Base-by-base conservation (phyloP, 2,329 filamentous ascomycete genomes). In the Colletotrichum kahawae region DNA sequence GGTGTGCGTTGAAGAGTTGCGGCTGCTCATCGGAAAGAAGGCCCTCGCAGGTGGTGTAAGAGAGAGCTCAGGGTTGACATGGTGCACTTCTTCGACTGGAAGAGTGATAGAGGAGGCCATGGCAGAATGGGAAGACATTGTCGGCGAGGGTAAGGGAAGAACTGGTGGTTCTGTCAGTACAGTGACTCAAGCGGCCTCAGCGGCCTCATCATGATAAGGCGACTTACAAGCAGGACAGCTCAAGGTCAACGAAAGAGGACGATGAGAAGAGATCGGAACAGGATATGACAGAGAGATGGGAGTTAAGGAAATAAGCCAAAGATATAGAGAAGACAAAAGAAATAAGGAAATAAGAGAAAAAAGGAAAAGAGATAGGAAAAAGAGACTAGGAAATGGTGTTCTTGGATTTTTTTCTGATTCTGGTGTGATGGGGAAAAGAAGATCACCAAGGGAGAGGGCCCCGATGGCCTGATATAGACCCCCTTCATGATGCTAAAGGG, bases 1-100 rank as follows among this genome's bases (percentile, higher is more conserved):
- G 4, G 72, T 75, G 21, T 43, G 54, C 4, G 72, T 72, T 14
- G 72, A 75, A 16, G 68, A 74, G 24, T 74, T 74, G 21, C 27
- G n/a, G 24, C 36, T 69, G 67, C 29, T 75, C 31, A 14, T 12
- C 10, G 64, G 48, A 43, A 72, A 62, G 57, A 67, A 72, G 9
- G 69, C 63, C 43, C 56, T 67, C 5, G 56, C 18, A 16, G 72
- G 72, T 34, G 63, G 43, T 4, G 56, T 72, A 48, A 71, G 31
- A 51, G n/a, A 62, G 1, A 43, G 24, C 18, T 56, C 31, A 43
- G 72, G 36, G 9, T 7, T 27, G 13, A 16, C 21, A 18, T 29
- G 9, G 1, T 57, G 36, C 56, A 56, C 43, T 34, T 67, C 63
- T 29, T 72, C 63, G 13, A 63, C 72, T 13, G 62, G 68, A 18